phyloP scores from a whole-genome alignment of 1,139 yeast species.

The Casaregolazyma suthepensis region DNA sequence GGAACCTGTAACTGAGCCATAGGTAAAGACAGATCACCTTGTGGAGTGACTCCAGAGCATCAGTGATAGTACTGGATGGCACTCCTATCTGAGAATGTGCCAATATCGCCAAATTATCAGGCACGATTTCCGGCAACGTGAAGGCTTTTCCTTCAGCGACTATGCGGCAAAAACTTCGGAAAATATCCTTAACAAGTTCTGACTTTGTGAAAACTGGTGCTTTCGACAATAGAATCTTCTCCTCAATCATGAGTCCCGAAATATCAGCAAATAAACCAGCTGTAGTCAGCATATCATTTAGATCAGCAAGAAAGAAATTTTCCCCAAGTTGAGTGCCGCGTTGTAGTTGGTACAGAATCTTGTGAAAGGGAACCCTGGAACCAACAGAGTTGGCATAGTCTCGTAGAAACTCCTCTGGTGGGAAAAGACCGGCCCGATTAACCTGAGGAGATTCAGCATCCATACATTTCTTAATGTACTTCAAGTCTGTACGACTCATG shows the following conservation, averaged over 20 bases:
- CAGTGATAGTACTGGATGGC: constrained; percentile 12
- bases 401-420: constrained; percentile 24
- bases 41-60: constrained; percentile 60
- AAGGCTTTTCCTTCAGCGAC: constrained; percentile 28
- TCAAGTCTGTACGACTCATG: constrained; percentile 24
- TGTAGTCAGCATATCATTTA: constrained; percentile 22
- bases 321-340: constrained; percentile 17
- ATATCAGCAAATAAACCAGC: constrained; percentile 26
- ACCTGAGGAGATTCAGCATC: constrained; percentile 25
- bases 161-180: constrained; percentile 26
- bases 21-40: constrained; percentile 60
- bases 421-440: constrained; percentile 26
- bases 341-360: constrained; percentile 20
- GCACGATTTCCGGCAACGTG: constrained; percentile 27
- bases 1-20: constrained; percentile 87
- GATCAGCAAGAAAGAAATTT: constrained; percentile 21
- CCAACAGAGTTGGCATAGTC: constrained; percentile 23
- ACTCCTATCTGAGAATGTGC: constrained; percentile 11
- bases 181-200: constrained; percentile 21
- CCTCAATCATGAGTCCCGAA: constrained; percentile 29
- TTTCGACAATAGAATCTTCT: constrained; percentile 27
- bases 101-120: constrained; percentile 18
- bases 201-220: constrained; percentile 31
- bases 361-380: constrained; percentile 18
- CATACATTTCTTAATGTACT: constrained; percentile 28